Conservation (phyloP, 2,329 filamentous ascomycete species). For the Trichophyton schoenleinii region DNA sequence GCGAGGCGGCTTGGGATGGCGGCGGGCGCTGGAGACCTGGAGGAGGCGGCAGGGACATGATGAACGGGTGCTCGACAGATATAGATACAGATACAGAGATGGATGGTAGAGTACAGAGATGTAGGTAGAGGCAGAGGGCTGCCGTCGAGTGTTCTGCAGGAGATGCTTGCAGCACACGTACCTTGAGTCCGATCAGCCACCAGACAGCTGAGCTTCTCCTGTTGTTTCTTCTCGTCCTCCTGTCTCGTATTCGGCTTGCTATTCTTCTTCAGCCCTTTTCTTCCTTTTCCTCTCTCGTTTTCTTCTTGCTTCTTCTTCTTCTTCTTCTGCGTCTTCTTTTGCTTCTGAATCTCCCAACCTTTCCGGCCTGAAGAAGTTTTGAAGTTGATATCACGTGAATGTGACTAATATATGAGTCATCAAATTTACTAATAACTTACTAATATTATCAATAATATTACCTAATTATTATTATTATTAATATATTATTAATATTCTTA, state of each 20-base stretch:
- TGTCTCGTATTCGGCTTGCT: neutral
- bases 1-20: constrained; percentile 22
- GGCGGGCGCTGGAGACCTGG: constrained; percentile 52
- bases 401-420: neutral
- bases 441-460: neutral
- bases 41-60: constrained; percentile 77
- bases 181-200: neutral
- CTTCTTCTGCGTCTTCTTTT: neutral
- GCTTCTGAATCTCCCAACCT: too few species aligned
- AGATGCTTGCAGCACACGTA: neutral
- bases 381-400: neutral
- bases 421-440: too few species aligned
- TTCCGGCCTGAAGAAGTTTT: neutral
- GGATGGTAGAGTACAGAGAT: constrained; percentile 8
- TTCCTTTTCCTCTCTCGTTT: constrained; percentile 3
- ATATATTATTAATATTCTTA: too few species aligned
- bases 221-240: too few species aligned
- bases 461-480: too few species aligned
- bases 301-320: constrained; percentile 2
- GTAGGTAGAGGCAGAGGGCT: neutral
- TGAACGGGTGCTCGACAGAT: constrained; percentile 33
- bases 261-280: neutral
- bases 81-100: neutral
- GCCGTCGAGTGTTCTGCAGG: neutral
- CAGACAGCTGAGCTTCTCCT: too few species aligned